phyloP scores from a whole-genome alignment of 768 basidiomycete species.

The Royoungia palumana region DNA sequence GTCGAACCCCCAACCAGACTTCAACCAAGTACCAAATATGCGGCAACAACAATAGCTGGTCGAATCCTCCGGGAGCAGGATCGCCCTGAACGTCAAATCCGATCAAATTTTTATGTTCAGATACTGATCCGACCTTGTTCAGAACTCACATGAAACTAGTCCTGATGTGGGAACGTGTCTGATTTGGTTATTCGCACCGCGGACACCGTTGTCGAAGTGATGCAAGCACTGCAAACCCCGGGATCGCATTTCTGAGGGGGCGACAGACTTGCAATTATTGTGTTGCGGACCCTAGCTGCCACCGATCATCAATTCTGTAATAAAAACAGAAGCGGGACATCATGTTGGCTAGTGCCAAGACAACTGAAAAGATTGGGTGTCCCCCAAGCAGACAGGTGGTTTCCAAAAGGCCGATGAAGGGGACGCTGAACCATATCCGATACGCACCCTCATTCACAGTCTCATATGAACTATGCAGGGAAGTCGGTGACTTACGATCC shows the following conservation, averaged over 20 bases:
- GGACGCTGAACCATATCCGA: not conserved
- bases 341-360: not conserved
- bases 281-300: not conserved
- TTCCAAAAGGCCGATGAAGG: not conserved
- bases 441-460: conserved; percentile 1
- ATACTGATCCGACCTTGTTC: not conserved
- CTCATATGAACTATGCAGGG: conserved; percentile 11
- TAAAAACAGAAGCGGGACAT: not conserved
- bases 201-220: not conserved
- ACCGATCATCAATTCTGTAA: not conserved
- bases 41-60: not conserved
- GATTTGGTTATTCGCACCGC: not conserved
- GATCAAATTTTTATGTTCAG: not conserved
- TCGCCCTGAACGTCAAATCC: not conserved
- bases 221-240: not conserved
- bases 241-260: not conserved
- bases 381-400: not conserved
- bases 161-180: not conserved
- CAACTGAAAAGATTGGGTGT: not conserved
- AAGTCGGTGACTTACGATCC: conserved; percentile 10
- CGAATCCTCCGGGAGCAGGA: not conserved
- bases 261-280: not conserved
- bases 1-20: not conserved
- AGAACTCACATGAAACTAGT: conserved; percentile 4
- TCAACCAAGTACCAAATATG: not conserved